These are phyloP conservation scores for Lepiota venenata DNA, from an alignment of 768 basidiomycete species.

Conservation along the genomic window DNA sequence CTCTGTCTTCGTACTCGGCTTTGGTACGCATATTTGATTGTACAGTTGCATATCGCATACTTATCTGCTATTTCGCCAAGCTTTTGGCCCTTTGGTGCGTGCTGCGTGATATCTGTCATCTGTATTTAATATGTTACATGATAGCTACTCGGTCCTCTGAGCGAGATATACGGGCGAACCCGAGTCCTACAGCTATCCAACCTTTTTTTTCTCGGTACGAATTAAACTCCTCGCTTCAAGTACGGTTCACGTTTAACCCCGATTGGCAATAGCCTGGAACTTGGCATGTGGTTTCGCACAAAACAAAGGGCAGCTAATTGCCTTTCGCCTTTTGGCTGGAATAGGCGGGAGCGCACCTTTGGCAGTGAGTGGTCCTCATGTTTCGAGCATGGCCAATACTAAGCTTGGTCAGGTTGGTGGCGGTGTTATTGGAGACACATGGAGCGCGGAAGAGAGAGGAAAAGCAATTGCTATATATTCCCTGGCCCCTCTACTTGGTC, in stretches of 20 bases:
- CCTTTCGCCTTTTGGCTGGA: constrained; percentile 67
- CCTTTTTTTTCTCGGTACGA: constrained; percentile 60
- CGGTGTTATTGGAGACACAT: constrained; percentile 63
- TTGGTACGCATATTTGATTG: constrained; percentile 35
- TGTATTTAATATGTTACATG: neutral
- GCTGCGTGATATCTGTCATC: neutral
- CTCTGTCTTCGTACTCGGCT: constrained; percentile 52
- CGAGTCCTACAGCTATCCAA: constrained; percentile 60
- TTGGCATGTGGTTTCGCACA: constrained; percentile 62
- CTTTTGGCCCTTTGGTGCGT: constrained; percentile 47
- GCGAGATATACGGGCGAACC: constrained; percentile 69
- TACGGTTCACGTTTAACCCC: neutral
- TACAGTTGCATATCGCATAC: neutral
- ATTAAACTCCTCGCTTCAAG: neutral
- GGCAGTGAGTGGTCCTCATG: constrained; percentile 42
- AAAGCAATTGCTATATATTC: constrained; percentile 62
- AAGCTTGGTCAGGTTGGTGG: constrained; percentile 45
- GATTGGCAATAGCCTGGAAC: constrained; percentile 47
- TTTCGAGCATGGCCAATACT: constrained; percentile 14
- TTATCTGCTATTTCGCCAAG: constrained; percentile 24
- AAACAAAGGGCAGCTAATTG: constrained; percentile 54
- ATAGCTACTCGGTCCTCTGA: constrained; percentile 55
- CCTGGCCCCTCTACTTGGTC: constrained; percentile 62
- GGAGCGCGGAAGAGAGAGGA: constrained; percentile 59
- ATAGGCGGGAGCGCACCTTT: constrained; percentile 73